A percentile compares a stretch with the other conserved stretches of the same genome.
Conservation (phyloP, 306 rosid genomes). For the Astragalus glycyphyllos region DNA sequence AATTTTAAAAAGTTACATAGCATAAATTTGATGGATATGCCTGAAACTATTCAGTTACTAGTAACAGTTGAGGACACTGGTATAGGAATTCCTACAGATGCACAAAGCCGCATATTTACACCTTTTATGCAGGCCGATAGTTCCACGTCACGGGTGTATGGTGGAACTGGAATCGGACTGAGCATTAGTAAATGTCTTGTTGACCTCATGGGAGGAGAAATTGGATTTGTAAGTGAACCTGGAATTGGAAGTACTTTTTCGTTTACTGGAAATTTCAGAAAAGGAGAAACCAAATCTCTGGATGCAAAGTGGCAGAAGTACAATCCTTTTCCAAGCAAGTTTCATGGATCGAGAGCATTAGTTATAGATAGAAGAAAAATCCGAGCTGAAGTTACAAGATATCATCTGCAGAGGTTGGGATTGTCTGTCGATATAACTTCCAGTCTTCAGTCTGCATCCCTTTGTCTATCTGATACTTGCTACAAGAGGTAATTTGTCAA, state of each 20-base stretch:
- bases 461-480: constrained; percentile 57
- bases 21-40: constrained; percentile 46
- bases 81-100: constrained; percentile 84
- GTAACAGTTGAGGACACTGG: constrained; percentile 99
- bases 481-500: constrained; percentile 55
- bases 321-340: constrained; percentile 55
- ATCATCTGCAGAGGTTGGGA: constrained; percentile 83
- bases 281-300: constrained; percentile 56
- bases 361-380: constrained; percentile 71
- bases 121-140: constrained; percentile 99
- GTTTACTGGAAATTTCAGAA: constrained; percentile 74
- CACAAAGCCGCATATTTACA: constrained; percentile 81
- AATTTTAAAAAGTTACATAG: constrained; percentile 54
- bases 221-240: constrained; percentile 88
- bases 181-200: constrained; percentile 91
- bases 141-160: constrained; percentile 90
- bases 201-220: constrained; percentile 96
- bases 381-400: constrained; percentile 83
- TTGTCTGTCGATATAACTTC: constrained; percentile 66
- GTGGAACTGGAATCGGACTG: constrained; percentile 98
- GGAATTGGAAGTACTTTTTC: constrained; percentile 88
- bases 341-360: constrained; percentile 72
- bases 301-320: constrained; percentile 61
- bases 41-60: constrained; percentile 64
- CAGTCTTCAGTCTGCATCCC: constrained; percentile 60